phyloP scores from a whole-genome alignment of 1,139 yeast species.

The Candida dubliniensis region DNA sequence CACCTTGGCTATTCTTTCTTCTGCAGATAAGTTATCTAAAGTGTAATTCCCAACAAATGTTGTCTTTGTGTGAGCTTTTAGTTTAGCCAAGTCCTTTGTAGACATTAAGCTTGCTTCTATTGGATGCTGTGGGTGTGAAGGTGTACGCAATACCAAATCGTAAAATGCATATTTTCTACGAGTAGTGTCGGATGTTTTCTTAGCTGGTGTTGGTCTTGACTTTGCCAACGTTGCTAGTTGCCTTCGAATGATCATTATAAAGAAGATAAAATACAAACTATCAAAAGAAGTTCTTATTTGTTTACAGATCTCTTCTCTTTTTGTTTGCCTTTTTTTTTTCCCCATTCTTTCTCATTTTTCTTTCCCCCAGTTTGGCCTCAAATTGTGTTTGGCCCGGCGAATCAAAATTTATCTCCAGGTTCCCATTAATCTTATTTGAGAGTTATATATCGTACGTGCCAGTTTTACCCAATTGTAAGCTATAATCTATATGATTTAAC shows the following conservation, averaged over 20 bases:
- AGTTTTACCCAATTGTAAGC: too few species aligned
- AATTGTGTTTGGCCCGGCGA: too few species aligned
- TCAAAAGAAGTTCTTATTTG: too few species aligned
- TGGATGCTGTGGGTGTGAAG: constrained; percentile 33
- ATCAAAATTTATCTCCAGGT: too few species aligned
- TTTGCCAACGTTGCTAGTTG: constrained; percentile 6
- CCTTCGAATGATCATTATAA: constrained; percentile 3
- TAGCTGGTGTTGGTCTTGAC: constrained; percentile 10
- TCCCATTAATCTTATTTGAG: too few species aligned
- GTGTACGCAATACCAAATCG: constrained; percentile 38
- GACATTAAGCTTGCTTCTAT: constrained; percentile 33
- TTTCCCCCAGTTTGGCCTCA: too few species aligned
- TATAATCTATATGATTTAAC: too few species aligned
- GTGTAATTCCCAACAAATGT: constrained; percentile 50
- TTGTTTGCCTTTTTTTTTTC: too few species aligned
- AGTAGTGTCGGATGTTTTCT: constrained; percentile 3
- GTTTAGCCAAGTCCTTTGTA: constrained; percentile 18
- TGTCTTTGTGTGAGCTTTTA: constrained; percentile 23
- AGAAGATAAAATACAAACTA: neutral
- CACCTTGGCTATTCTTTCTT: constrained; percentile 49
- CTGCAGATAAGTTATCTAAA: constrained; percentile 36
- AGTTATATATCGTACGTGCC: too few species aligned
- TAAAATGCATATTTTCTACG: constrained; percentile 31
- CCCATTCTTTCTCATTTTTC: too few species aligned
- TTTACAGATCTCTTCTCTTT: too few species aligned